Evolutionary conservation across 192 early-diverging fungal genomes (phyloP).

Genomic region (Geranomyces michiganensis): DNA sequence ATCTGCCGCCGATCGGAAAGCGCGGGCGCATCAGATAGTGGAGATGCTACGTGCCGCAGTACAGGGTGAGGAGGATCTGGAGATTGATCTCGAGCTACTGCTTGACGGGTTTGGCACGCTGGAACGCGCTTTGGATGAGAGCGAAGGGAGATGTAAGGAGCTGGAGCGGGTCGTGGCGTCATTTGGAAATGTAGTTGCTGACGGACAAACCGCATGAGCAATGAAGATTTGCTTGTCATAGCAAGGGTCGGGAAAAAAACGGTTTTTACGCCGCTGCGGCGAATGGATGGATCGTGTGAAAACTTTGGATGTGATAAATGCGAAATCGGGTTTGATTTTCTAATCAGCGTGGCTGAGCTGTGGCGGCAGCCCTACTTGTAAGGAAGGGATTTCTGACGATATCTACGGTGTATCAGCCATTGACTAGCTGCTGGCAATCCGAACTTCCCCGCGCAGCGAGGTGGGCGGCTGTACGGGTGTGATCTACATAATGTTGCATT

Average conservation of each 20-base stretch:
- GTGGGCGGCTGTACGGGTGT: not conserved
- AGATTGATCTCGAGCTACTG: conserved; percentile 15
- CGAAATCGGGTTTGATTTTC: no score
- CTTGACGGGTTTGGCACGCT: conserved; percentile 18
- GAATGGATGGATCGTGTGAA: no score
- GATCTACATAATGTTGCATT: conserved; percentile 43
- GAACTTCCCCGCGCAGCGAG: not conserved
- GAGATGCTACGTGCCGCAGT: conserved; percentile 5
- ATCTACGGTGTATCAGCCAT: no score
- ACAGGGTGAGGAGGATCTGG: conserved; percentile 19
- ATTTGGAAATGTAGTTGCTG: not conserved
- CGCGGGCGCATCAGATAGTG: conserved; percentile 15
- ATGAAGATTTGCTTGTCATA: no score
- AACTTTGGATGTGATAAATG: no score
- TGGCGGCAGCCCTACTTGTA: no score
- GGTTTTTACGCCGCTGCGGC: no score
- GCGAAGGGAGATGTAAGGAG: conserved; percentile 3
- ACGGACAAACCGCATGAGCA: no score
- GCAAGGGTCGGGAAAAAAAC: no score
- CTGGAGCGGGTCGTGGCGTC: conserved; percentile 1
- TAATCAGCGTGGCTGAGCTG: no score
- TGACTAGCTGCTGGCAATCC: no score
- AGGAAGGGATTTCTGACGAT: no score
- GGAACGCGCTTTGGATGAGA: conserved; percentile 16
- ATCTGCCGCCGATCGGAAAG: not conserved